Percentiles rank a stretch among this genome's conserved stretches.
Conservation (phyloP, 805 yeast genomes). For the Wickerhamiella occidentalis region DNA sequence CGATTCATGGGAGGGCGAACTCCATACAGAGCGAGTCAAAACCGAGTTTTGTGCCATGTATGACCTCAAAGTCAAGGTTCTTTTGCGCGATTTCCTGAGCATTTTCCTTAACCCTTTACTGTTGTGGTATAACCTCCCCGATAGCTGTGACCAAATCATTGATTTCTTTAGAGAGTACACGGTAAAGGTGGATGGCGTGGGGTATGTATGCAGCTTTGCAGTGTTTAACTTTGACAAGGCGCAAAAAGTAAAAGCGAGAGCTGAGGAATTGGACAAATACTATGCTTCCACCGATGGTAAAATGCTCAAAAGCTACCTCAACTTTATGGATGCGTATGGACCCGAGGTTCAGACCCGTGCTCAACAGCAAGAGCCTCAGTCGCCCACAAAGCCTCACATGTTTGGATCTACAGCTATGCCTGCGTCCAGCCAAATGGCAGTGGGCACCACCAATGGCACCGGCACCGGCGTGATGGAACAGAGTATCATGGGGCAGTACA, state of each 20-base stretch:
- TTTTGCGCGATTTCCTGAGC: constrained; percentile 69
- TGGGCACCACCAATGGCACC: no score
- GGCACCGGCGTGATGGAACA: background rate
- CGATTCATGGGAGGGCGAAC: constrained; percentile 67
- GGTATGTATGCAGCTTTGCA: constrained; percentile 88
- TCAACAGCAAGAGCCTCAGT: background rate
- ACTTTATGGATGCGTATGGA: constrained; percentile 77
- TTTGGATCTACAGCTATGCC: background rate
- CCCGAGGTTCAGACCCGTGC: background rate
- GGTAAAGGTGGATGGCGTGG: constrained; percentile 86
- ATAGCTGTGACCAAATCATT: constrained; percentile 58
- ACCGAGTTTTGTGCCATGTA: constrained; percentile 68
- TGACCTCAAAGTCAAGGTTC: constrained; percentile 56
- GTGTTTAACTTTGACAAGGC: constrained; percentile 71
- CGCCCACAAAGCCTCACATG: background rate
- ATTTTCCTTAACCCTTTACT: constrained; percentile 77
- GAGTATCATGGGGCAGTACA: constrained; percentile 28
- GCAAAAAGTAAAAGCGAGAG: constrained; percentile 27
- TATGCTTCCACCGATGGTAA: constrained; percentile 56
- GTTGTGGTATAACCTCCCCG: constrained; percentile 73
- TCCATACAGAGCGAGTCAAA: constrained; percentile 77
- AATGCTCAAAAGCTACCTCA: constrained; percentile 82
- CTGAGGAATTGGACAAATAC: constrained; percentile 27
- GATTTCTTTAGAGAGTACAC: constrained; percentile 87
- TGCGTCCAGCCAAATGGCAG: no score